Evolutionary conservation across 305 asterid species (phyloP), one percentile per base, ranked within the genome.

Genomic region (Rubia peregrina): DNA sequence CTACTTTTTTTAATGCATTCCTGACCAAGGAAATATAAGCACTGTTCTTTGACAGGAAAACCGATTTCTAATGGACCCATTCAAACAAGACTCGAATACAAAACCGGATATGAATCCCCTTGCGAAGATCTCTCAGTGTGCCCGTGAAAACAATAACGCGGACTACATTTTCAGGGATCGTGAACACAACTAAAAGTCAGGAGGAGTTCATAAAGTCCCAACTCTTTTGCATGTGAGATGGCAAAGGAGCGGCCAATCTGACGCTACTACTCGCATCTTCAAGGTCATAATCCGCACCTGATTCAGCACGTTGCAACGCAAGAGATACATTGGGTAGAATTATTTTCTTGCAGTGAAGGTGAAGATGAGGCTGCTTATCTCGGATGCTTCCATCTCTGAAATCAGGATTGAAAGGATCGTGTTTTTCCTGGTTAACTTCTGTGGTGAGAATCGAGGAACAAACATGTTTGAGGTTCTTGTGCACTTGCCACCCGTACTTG

Each of bases 401-500:
- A 74, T 83, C 80, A 48, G 79, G 80, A 76, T 76, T 88, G 67
- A 78, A 57, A 36, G 84, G 76, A 65, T 76, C 83, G 0, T 53
- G 55, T 36, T 61, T 77, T 72, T 72, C 72, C 69, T 69, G 74
- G 5, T 71, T 71, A 53, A 3, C 49, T 63, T 72, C 76, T 67
- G 22, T 33, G 61, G 71, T 75, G 22, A 81, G 75, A 78, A 68
- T 56, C 68, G 85, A 72, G 57, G 24, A 70, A 36, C 80, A 66
- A 7, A 59, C 26, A 24, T 76, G 89, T 64, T 81, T 85, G 64
- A 84, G 74, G 70, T 85, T 85, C 84, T 79, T 88, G 86, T 91
- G 99, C 57, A 90, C 89, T 84, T 87, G 92, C 92, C 99, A 82
- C 51, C 99, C 99, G 19, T 94, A 94, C 80, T 86, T 91, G 85